phyloP scores from a whole-genome alignment of 495 filamentous ascomycete species.

The Chaetomium tenue region DNA sequence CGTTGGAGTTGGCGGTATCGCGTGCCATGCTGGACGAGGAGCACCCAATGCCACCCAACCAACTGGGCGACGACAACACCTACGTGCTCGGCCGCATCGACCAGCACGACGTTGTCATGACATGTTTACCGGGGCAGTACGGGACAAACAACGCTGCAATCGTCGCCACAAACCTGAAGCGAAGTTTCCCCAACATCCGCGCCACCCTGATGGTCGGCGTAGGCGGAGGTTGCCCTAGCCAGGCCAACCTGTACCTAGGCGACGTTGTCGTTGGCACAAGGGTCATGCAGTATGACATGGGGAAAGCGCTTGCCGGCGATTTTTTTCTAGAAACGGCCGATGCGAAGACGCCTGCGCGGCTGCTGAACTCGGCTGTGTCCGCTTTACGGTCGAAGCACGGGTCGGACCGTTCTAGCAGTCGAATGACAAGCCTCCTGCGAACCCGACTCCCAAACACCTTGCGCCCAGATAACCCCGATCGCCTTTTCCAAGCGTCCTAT shows the following conservation, averaged over 20 bases:
- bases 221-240: slow-evolving; percentile 41
- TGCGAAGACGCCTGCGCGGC: slow-evolving; percentile 4
- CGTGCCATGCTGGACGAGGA: slow-evolving; percentile 20
- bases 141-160: slow-evolving; percentile 36
- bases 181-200: slow-evolving; percentile 30
- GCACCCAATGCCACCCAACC: slow-evolving; percentile 8
- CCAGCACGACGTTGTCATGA: slow-evolving; percentile 46
- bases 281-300: slow-evolving; percentile 44
- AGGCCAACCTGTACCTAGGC: slow-evolving; percentile 43
- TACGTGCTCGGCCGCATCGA: slow-evolving; percentile 42
- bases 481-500: slow-evolving; percentile 18
- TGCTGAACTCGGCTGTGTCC: slow-evolving; percentile 15
- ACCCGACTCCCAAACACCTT: slow-evolving; percentile 12
- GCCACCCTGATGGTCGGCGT: slow-evolving; percentile 46
- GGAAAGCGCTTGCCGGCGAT: slow-evolving; percentile 12
- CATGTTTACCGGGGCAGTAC: slow-evolving; percentile 41
- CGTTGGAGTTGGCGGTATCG: slow-evolving; percentile 15
- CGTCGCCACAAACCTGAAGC: slow-evolving; percentile 37
- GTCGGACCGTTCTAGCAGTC: slow-evolving; percentile 3
- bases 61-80: slow-evolving; percentile 31
- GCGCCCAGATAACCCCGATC: slow-evolving; percentile 6
- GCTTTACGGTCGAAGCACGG: slow-evolving; percentile 15
- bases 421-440: slow-evolving; percentile 17
- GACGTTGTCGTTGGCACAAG: slow-evolving; percentile 48
- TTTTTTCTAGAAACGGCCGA: slow-evolving; percentile 14